Evolutionary conservation across 139 green algal species (phyloP), one percentile per base, ranked within the genome.

Genomic region (Coelastrella sp.): DNA sequence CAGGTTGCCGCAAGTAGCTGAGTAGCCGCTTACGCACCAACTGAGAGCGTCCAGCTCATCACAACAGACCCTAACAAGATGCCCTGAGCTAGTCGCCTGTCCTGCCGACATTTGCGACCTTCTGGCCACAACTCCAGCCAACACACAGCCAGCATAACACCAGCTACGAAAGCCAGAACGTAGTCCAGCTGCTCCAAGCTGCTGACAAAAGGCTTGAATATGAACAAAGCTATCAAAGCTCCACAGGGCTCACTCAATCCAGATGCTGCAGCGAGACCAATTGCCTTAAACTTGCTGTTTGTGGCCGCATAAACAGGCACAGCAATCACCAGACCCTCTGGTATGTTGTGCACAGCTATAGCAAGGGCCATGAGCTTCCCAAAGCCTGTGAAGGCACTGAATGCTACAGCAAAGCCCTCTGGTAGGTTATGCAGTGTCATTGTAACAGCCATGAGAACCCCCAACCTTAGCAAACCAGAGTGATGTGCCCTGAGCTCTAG

Each of bases 371-470:
- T 97, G 34, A 94, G 66, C 0, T 89, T 89, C 1, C 95, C 94
- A 57, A 97, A 86, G 38, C 89, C 86, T 17, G 96, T 98, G 85
- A 95, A 96, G 4, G 94, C 89, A 8, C 91, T 89, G 27, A 76
- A 85, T 32, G 87, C 79, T 25, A 96, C 89, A 50, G 94, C 93
- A 75, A 96, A 94, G 23, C 93, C 94, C 81, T 98, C 95, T 27
- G 95, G 95, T 84, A 96, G 69, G 80, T 98, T 98, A 86, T 98
- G 95, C 45, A 97, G 81, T n/a, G 94, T 98, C 95, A 98, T 98
- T 9, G 94, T 73, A 5, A 83, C 68, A 17, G 64, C 71, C 60
- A 83, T 83, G 50, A 85, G 32, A 48, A 85, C 27, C 23, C 63
- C 76, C 40, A 85, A 41, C n/a, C 48, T 11, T 51, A 88, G 34